Evolutionary conservation across 192 early-diverging fungal genomes (phyloP).

Genomic region (Backusella tarrabulga): DNA sequence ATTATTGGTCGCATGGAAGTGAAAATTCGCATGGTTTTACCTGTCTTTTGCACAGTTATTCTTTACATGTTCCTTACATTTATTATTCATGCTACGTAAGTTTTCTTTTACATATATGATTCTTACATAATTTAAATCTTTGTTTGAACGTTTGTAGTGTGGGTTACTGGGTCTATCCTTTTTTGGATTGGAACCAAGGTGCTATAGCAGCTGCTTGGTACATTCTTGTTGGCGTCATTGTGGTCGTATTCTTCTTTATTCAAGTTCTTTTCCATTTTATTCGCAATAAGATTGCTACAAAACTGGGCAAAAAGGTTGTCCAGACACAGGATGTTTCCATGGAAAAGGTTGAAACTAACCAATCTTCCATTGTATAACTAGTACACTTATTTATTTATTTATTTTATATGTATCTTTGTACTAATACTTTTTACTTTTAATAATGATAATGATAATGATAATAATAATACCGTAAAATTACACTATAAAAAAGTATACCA

Average conservation of each 20-base stretch:
- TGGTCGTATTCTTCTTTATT: conserved; percentile 27
- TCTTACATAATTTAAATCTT: neutral
- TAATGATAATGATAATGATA: neutral
- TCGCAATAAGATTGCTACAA: conserved; percentile 27
- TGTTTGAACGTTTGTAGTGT: conserved; percentile 9
- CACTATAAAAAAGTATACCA: neutral
- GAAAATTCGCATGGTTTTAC: conserved; percentile 15
- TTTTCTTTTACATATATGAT: neutral
- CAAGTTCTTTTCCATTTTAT: conserved; percentile 23
- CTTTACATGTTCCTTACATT: conserved; percentile 35
- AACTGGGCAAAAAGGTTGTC: neutral
- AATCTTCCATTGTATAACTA: conserved; percentile 2
- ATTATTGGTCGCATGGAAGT: conserved; percentile 30
- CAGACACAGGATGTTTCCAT: neutral
- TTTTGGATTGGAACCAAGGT: conserved; percentile 34
- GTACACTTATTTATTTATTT: neutral
- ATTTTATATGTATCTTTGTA: neutral
- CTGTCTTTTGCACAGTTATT: conserved; percentile 11
- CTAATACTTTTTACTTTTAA: neutral
- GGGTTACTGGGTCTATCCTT: conserved; percentile 35
- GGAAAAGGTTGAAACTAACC: neutral
- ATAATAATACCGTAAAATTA: neutral
- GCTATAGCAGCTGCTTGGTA: conserved; percentile 31
- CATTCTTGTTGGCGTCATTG: conserved; percentile 20
- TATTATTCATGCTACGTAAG: conserved; percentile 32